Conservation (phyloP, 164 flowering plant genomes). For the Vitis rotundifolia region DNA sequence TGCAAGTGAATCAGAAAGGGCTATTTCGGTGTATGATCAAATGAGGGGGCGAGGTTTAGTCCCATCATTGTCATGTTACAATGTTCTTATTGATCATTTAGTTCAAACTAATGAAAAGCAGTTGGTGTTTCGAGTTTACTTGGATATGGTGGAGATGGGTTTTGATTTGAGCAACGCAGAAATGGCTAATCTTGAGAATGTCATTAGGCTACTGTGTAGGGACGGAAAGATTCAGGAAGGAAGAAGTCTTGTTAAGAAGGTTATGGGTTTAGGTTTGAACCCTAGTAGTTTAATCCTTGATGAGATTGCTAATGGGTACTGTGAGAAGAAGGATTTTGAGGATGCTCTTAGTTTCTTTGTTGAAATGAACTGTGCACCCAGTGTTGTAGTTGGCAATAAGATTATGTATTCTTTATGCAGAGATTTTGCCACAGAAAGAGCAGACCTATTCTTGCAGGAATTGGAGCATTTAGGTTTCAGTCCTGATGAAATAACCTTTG, state of each 20-base stretch:
- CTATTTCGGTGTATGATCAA: slow-evolving; percentile 42
- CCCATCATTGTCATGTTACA: slow-evolving; percentile 47
- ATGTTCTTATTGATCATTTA: slow-evolving; percentile 42
- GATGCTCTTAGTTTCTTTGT: slow-evolving; percentile 59
- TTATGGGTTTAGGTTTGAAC: slow-evolving; percentile 35
- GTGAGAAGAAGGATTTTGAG: slow-evolving; percentile 69
- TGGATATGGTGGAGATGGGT: slow-evolving; percentile 52
- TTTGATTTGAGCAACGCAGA: slow-evolving; percentile 26
- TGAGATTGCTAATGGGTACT: slow-evolving; percentile 62
- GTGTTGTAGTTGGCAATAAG: slow-evolving; percentile 54
- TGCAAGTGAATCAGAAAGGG: slow-evolving; percentile 41
- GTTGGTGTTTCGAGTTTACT: slow-evolving; percentile 41
- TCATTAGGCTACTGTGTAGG: slow-evolving; percentile 46
- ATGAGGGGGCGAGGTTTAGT: slow-evolving; percentile 41
- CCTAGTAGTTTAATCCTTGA: slow-evolving; percentile 42
- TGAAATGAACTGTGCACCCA: slow-evolving; percentile 50
- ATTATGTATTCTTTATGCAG: slow-evolving; percentile 50
- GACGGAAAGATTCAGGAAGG: slow-evolving; percentile 69
- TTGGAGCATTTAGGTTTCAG: slow-evolving; percentile 56
- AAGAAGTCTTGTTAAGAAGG: slow-evolving; percentile 56
- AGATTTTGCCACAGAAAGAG: slow-evolving; percentile 50
- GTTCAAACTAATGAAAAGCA: slow-evolving; percentile 38
- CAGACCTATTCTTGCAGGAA: slow-evolving; percentile 44
- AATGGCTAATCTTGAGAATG: slow-evolving; percentile 29
- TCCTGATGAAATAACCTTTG: slow-evolving; percentile 72